These are phyloP conservation scores for Cercospora zeina DNA, from an alignment of 2,329 filamentous ascomycete genomes.

Conservation along the genomic window DNA sequence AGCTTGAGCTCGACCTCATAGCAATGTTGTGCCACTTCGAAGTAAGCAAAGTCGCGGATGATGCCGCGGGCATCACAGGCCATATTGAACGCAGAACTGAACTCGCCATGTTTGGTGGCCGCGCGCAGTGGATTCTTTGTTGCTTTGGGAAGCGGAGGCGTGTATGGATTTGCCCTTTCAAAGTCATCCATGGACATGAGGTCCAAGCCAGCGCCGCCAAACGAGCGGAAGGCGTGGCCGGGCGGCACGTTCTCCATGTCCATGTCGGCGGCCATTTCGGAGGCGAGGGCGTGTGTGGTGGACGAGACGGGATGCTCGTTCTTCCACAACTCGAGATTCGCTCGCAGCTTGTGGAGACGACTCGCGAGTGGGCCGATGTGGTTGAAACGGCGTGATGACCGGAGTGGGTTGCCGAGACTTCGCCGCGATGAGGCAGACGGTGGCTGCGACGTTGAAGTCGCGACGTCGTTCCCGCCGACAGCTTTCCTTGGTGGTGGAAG, in stretches of 20 bases:
- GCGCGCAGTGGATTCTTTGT: conserved; percentile 12
- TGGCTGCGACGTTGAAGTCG: background rate
- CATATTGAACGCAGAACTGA: conserved; percentile 22
- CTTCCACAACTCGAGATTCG: conserved; percentile 9
- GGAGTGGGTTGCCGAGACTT: background rate
- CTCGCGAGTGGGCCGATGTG: conserved; percentile 4
- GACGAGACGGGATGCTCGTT: background rate
- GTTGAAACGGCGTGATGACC: conserved; percentile 9
- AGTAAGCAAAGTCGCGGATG: conserved; percentile 19
- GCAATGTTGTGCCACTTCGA: conserved; percentile 20
- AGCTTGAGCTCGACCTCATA: conserved; percentile 25
- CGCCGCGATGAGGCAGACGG: background rate
- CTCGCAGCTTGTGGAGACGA: background rate
- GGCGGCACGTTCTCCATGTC: conserved; percentile 16
- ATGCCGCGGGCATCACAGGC: conserved; percentile 28
- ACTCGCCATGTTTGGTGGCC: conserved; percentile 18
- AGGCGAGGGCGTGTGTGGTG: background rate
- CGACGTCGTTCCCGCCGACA: background rate
- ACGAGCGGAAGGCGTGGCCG: conserved; percentile 11
- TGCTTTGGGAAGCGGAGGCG: conserved; percentile 23
- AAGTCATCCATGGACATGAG: conserved; percentile 29
- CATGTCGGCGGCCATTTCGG: conserved; percentile 5
- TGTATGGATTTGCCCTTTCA: conserved; percentile 29
- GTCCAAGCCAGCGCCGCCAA: conserved; percentile 7
- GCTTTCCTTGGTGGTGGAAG: background rate